A percentile compares a stretch with the other conserved stretches of the same genome.
Evolutionary conservation across 2,329 filamentous ascomycete genomes (phyloP).

Genomic region (Trematosphaeria pertusa): DNA sequence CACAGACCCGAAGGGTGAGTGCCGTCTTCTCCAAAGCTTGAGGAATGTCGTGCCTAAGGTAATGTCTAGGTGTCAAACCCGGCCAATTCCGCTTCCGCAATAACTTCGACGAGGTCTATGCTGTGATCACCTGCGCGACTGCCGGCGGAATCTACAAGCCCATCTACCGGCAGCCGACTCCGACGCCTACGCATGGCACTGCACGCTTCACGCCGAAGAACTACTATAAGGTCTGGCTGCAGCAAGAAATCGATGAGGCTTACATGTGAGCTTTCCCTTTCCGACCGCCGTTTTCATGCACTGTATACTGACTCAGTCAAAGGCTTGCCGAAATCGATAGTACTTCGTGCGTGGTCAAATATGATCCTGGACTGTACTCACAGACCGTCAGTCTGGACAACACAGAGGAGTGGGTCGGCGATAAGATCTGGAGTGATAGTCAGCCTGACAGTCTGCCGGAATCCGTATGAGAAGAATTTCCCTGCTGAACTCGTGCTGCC

Average conservation of each 20-base stretch:
- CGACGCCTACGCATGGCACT: not conserved
- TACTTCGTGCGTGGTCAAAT: no score
- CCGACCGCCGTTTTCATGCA: no score
- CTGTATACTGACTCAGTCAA: no score
- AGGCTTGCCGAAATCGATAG: no score
- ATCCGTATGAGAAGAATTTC: no score
- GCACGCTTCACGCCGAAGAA: not conserved
- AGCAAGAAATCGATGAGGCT: not conserved
- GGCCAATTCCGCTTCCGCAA: constrained; percentile 73
- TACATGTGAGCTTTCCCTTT: not conserved
- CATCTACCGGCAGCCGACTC: not conserved
- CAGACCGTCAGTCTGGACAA: not conserved
- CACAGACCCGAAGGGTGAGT: no score
- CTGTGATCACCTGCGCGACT: constrained; percentile 70
- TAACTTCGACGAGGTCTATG: constrained; percentile 75
- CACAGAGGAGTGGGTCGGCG: not conserved
- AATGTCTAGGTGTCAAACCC: no score
- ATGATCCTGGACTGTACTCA: no score
- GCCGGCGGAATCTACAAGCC: not conserved
- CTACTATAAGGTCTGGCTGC: not conserved
- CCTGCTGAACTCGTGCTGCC: no score
- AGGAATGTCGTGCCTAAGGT: no score
- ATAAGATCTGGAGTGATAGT: not conserved
- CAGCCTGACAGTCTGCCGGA: no score
- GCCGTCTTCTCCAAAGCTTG: no score